These are phyloP conservation scores for Cercospora zeae-maydis DNA, from an alignment of 2,329 filamentous ascomycete species.

Conservation along the genomic window DNA sequence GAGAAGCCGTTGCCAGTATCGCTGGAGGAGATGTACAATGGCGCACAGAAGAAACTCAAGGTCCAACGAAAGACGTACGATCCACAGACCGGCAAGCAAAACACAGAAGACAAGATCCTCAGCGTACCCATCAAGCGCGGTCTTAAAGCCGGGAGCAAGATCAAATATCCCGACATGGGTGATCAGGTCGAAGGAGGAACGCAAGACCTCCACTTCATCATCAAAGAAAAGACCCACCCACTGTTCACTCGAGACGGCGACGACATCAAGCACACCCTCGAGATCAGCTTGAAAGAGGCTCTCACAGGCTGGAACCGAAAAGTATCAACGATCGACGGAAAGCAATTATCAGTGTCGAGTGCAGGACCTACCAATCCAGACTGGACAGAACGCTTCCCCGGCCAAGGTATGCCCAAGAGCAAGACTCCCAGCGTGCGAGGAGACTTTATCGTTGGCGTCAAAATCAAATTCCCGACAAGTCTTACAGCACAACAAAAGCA, in stretches of 20 bases:
- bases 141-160: conserved; percentile 94
- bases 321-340: conserved; percentile 90
- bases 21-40: conserved; percentile 83
- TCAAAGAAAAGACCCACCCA: conserved; percentile 89
- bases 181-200: conserved; percentile 95
- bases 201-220: conserved; percentile 91
- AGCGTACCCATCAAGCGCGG: conserved; percentile 95
- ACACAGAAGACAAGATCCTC: conserved; percentile 80
- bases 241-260: conserved; percentile 84
- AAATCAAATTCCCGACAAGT: conserved; percentile 83
- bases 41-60: conserved; percentile 93
- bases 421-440: conserved; percentile 83
- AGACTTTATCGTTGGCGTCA: conserved; percentile 84
- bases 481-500: conserved; percentile 76
- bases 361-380: conserved; percentile 81
- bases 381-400: conserved; percentile 75
- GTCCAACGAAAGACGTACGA: conserved; percentile 97
- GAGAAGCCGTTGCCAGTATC: conserved; percentile 77
- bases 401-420: conserved; percentile 88
- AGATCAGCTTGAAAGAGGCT: conserved; percentile 86
- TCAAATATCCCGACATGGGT: conserved; percentile 96
- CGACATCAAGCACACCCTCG: conserved; percentile 73
- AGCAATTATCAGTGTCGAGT: conserved; percentile 75
- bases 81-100: conserved; percentile 71
- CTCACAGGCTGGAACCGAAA: conserved; percentile 89